These are phyloP conservation scores for Xylaria polymorpha DNA, from an alignment of 2,329 filamentous ascomycete genomes.

Conservation along the genomic window DNA sequence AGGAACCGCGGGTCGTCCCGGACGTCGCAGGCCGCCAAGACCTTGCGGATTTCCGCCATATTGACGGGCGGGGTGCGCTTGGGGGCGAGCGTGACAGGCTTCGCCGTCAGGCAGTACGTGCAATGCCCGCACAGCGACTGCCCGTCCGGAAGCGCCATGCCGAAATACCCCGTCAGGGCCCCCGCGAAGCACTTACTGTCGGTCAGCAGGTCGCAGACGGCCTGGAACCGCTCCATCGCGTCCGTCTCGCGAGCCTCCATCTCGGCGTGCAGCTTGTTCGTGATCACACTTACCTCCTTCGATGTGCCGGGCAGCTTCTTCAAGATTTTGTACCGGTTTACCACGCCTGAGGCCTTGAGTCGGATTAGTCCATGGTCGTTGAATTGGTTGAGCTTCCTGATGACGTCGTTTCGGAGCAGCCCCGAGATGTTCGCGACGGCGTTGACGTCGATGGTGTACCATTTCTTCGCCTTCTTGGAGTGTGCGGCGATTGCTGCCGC, in stretches of 20 bases:
- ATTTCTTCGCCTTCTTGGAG: conserved; percentile 57
- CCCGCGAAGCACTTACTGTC: conserved; percentile 62
- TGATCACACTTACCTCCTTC: conserved; percentile 58
- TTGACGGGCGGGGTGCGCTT: conserved; percentile 56
- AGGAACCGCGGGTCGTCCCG: conserved; percentile 70
- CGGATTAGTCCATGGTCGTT: conserved; percentile 61
- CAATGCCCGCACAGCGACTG: conserved; percentile 65
- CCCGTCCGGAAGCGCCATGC: conserved; percentile 60
- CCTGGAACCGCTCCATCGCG: conserved; percentile 61
- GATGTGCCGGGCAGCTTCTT: conserved; percentile 57
- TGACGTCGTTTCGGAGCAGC: conserved; percentile 58
- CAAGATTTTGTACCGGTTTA: conserved; percentile 65
- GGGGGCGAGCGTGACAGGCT: conserved; percentile 53
- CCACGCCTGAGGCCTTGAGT: conserved; percentile 63
- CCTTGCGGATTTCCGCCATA: conserved; percentile 52
- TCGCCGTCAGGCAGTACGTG: conserved; percentile 59
- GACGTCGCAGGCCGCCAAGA: conserved; percentile 58
- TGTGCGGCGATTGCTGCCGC: conserved; percentile 57
- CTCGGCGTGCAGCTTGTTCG: conserved; percentile 60
- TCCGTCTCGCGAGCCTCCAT: conserved; percentile 65
- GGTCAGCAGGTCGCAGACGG: conserved; percentile 66
- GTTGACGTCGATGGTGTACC: conserved; percentile 62
- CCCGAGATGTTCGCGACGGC: conserved; percentile 48
- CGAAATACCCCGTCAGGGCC: conserved; percentile 67
- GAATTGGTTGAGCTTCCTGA: conserved; percentile 66